These are phyloP conservation scores for Boletellus sp. DNA, from an alignment of 1,284 basidiomycete genomes.

Conservation along the genomic window DNA sequence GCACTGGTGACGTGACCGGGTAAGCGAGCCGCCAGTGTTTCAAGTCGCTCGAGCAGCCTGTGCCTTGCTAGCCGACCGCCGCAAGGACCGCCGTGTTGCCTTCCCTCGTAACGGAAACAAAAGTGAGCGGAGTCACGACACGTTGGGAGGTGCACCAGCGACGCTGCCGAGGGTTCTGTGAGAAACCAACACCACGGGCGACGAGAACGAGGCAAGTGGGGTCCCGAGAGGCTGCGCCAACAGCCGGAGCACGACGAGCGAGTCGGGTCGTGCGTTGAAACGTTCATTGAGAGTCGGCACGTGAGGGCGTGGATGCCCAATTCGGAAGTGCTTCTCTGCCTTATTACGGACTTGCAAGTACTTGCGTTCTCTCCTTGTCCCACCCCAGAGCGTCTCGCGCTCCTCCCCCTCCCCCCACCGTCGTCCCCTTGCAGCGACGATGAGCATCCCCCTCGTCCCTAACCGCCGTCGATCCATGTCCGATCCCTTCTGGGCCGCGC, in stretches of 20 bases:
- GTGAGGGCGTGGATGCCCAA: slow-evolving; percentile 18
- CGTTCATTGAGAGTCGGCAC: slow-evolving; percentile 16
- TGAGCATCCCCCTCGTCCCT: slow-evolving; percentile 30
- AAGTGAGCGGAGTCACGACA: too few species aligned
- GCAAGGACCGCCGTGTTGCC: background rate
- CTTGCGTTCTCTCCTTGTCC: slow-evolving; percentile 15
- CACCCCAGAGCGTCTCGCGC: slow-evolving; percentile 20
- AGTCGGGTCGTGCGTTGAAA: background rate
- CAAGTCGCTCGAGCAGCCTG: slow-evolving; percentile 8
- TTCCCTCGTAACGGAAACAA: background rate
- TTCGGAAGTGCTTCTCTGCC: slow-evolving; percentile 28
- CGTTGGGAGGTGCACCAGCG: too few species aligned
- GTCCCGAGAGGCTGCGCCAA: background rate
- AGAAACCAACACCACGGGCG: too few species aligned
- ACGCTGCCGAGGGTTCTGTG: background rate
- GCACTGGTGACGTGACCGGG: slow-evolving; percentile 13
- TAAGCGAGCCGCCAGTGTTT: slow-evolving; percentile 20
- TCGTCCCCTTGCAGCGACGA: slow-evolving; percentile 9
- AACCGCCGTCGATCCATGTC: slow-evolving; percentile 49
- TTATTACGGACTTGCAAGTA: slow-evolving; percentile 11
- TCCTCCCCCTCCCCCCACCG: background rate
- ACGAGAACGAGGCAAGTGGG: background rate
- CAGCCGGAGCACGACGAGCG: background rate
- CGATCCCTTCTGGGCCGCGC: slow-evolving; percentile 65
- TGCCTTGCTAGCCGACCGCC: slow-evolving; percentile 3